Base-by-base conservation (phyloP, 768 basidiomycete genomes). In the Neoboletus brunneissimus region DNA sequence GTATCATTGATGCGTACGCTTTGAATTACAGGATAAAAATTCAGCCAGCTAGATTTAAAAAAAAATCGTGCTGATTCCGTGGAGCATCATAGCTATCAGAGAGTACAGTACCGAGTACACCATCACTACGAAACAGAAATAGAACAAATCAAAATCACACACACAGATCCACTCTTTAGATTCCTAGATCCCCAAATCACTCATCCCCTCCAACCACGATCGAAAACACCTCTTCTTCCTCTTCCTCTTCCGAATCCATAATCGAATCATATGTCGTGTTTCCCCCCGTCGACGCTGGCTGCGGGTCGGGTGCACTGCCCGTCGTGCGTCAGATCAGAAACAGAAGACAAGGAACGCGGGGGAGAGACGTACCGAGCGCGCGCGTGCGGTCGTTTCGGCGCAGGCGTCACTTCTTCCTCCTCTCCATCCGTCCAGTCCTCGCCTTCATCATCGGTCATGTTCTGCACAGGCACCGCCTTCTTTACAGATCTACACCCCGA, bases 161-260 rank as follows among this genome's bases (percentile, higher is more conserved):
- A n/a, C n/a, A n/a, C n/a, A n/a, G n/a, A n/a, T n/a, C n/a, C n/a
- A n/a, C n/a, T n/a, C n/a, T n/a, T n/a, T n/a, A n/a, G n/a, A n/a
- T n/a, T n/a, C n/a, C n/a, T n/a, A n/a, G n/a, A n/a, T n/a, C 34
- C 32, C 22, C 15, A 25, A 35, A 38, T 49, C 23, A 49, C 23
- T 49, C 48, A 8, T 35, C 48, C 34, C 48, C 48, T 25, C 34
- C 37, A 16, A 25, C 34, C 18, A 49, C 34, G 11, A 49, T 25
- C 35, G 35, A 49, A 12, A 49, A 4, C 12, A 37, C 34, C 34
- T 49, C 35, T n/a, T 37, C 48, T 15, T 25, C 25, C 5, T 49
- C 48, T 1, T 82, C 84, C 52, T 79, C 78, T 42, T 77, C 76
- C 49, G 73, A 73, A 56, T 83, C 81, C 71, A 85, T 81, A 25